Conservation (phyloP, 2,329 filamentous ascomycete genomes). For the Hyphodiscus sp. region DNA sequence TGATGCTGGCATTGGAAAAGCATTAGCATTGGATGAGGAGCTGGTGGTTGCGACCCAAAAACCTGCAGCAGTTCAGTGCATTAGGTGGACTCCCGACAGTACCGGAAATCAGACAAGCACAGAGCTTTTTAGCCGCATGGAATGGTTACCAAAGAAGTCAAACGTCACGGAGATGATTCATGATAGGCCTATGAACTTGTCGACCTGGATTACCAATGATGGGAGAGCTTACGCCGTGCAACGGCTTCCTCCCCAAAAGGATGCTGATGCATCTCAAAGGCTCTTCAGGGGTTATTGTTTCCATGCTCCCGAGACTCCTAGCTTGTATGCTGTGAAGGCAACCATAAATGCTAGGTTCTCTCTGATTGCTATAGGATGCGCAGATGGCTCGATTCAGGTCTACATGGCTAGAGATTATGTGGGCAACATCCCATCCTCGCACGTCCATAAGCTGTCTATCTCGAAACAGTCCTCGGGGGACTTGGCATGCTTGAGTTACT, state of each 20-base stretch:
- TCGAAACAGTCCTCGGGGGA: conserved; percentile 62
- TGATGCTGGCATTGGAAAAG: conserved; percentile 86
- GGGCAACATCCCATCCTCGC: conserved; percentile 84
- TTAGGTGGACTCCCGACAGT: conserved; percentile 84
- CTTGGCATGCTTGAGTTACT: conserved; percentile 74
- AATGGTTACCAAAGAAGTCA: conserved; percentile 74
- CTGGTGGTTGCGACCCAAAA: conserved; percentile 86
- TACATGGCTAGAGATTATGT: conserved; percentile 91
- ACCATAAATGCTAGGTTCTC: conserved; percentile 95
- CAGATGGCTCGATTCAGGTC: conserved; percentile 73
- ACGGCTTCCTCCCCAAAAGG: conserved; percentile 44
- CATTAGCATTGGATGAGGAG: conserved; percentile 85
- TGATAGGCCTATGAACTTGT: conserved; percentile 92
- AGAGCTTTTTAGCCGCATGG: conserved; percentile 80
- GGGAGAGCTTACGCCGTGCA: conserved; percentile 90
- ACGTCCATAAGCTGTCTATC: conserved; percentile 64
- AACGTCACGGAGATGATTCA: conserved; percentile 80
- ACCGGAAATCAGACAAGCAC: conserved; percentile 81
- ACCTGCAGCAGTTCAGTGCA: conserved; percentile 92
- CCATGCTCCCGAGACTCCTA: conserved; percentile 59
- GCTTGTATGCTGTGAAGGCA: conserved; percentile 61
- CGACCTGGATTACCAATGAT: conserved; percentile 85
- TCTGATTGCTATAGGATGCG: conserved; percentile 79
- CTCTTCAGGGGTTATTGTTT: conserved; percentile 91
- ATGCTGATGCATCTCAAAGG: conserved; percentile 42